Evolutionary conservation across 169 alveolate species (phyloP).

Genomic region (Babesia gibsoni): DNA sequence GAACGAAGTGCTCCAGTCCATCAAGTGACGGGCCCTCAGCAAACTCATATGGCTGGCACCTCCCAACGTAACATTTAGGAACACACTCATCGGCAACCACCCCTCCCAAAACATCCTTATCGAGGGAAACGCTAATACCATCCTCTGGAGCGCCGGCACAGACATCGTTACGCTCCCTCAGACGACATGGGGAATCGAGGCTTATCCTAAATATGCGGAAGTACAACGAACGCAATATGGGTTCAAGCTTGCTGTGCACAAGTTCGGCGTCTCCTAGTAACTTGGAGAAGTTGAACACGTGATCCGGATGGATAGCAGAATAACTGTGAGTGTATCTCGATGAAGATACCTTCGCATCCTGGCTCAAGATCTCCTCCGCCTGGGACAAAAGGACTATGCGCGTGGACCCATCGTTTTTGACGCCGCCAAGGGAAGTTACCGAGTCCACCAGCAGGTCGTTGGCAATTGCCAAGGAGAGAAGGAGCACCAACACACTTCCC

Average conservation of each 20-base stretch:
- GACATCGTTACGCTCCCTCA: conserved; percentile 27
- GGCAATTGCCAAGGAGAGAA: not conserved
- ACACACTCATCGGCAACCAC: not conserved
- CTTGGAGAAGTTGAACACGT: conserved; percentile 21
- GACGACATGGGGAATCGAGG: conserved; percentile 52
- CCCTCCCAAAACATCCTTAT: not conserved
- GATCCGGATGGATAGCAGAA: not conserved
- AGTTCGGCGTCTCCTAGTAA: conserved; percentile 55
- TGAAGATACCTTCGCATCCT: conserved; percentile 6
- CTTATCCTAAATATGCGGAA: conserved; percentile 49
- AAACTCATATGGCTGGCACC: conserved; percentile 49
- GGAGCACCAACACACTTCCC: not conserved
- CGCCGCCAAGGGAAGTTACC: conserved; percentile 10
- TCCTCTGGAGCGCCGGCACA: conserved; percentile 35
- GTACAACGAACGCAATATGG: conserved; percentile 43
- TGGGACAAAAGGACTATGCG: conserved; percentile 14
- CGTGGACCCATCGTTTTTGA: conserved; percentile 16
- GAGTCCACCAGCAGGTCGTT: not conserved
- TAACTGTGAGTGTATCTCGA: not conserved
- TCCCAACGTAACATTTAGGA: conserved; percentile 53
- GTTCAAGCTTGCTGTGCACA: conserved; percentile 39
- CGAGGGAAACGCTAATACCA: not conserved
- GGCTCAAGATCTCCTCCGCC: conserved; percentile 5
- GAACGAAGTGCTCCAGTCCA: conserved; percentile 57
- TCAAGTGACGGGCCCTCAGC: not conserved